Base-by-base conservation (phyloP, 2,329 filamentous ascomycete species). In the Colletotrichum plurivorum region DNA sequence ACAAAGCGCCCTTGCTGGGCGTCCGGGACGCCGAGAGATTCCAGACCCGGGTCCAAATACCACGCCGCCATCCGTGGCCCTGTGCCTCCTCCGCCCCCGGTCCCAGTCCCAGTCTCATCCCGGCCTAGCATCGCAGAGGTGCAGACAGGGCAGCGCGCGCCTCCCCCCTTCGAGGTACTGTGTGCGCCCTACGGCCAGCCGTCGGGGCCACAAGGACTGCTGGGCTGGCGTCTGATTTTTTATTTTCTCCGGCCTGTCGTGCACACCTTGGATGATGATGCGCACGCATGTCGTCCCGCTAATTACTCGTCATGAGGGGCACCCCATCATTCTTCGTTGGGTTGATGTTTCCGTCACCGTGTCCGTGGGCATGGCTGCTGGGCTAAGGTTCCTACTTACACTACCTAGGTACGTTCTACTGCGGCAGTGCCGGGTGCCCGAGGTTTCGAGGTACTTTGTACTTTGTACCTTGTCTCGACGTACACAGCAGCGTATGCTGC, bases 41-140 rank as follows among this genome's bases (percentile, higher is more conserved):
- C 65, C 31, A 69, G 66, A 66, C 66, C 65, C 25, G 48, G 49
- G 61, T 60, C 66, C 22, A 69, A 60, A 69, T 65, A 49, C 48
- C 61, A 58, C 48, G 31, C 39, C 58, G 36, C 53, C n/a, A 25
- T 27, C 10, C 43, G 31, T 48, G 46, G 27, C 5, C 46, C 57
- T 51, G 57, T 60, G 46, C 20, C 48, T 25, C 60, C 20, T 39
- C 20, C 27, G 27, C 31, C 53, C 46, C 53, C 43, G 20, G 43
- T 45, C 53, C 39, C 18, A 58, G 51, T 56, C 49, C 51, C 18
- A 52, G 49, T 63, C 46, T n/a, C 22, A 41, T 55, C 52, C 52
- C 39, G 52, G 52, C 31, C 27, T 39, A 31, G 45, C 45, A 60
- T 31, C 18, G 15, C 12, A n/a, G 49, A 4, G 41, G 41, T 43